A percentile compares a stretch with the other conserved stretches of the same genome.
Evolutionary conservation across 2,329 filamentous ascomycete genomes (phyloP).

Genomic region (Sclerotinia sclerotiorum): DNA sequence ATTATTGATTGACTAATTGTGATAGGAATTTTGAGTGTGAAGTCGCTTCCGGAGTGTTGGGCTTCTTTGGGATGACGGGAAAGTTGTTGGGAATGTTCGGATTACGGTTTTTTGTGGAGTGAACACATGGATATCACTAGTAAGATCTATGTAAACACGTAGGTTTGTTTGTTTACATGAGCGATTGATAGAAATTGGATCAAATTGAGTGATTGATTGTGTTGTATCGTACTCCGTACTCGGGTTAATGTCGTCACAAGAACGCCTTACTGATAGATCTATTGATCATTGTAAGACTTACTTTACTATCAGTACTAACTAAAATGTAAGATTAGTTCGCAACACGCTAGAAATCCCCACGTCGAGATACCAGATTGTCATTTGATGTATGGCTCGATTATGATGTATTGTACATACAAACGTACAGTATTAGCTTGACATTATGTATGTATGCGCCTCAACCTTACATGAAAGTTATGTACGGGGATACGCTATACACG

Average conservation of each 20-base stretch:
- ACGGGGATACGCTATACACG: slow-evolving; percentile 10
- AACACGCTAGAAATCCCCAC: background rate
- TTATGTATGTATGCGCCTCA: background rate
- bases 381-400: slow-evolving; percentile 11
- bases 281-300: slow-evolving; percentile 6
- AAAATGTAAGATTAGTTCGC: background rate
- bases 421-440: background rate
- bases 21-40: background rate
- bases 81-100: slow-evolving; percentile 15
- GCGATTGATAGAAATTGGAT: background rate
- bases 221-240: background rate
- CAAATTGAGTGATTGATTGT: background rate
- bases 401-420: slow-evolving; percentile 12
- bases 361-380: background rate
- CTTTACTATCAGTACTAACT: background rate
- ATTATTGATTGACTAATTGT: background rate
- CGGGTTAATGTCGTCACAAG: background rate
- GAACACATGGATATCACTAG: background rate
- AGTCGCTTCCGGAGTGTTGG: slow-evolving; percentile 15
- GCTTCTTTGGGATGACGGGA: slow-evolving; percentile 6
- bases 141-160: slow-evolving; percentile 5
- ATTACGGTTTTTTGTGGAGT: background rate
- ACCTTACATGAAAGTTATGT: slow-evolving; percentile 5
- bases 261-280: slow-evolving; percentile 6
- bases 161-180: background rate